phyloP scores from a whole-genome alignment of 371 early-diverging fungal genomes.

The Mortierella sp. region DNA sequence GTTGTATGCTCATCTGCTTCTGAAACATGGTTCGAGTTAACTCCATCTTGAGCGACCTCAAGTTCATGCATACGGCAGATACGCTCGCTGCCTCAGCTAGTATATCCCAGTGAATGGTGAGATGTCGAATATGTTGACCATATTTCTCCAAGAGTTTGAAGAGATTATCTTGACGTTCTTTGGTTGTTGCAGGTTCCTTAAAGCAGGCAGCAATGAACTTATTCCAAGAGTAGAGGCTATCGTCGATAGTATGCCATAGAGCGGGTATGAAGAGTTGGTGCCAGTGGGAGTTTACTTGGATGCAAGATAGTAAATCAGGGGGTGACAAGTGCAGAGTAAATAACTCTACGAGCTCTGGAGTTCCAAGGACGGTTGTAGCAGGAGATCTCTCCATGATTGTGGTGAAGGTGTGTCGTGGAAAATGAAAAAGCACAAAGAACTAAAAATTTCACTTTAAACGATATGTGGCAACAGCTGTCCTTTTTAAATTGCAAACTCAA shows the following conservation, averaged over 20 bases:
- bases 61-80: neutral
- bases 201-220: neutral
- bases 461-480: too few relatives aligned
- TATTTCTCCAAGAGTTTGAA: slow-evolving; percentile 1
- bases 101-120: neutral
- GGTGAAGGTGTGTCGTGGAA: too few relatives aligned
- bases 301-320: neutral
- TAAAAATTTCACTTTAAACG: too few relatives aligned
- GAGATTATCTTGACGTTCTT: neutral
- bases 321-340: neutral
- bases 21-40: too few relatives aligned
- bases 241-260: slow-evolving; percentile 5
- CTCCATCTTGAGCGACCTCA: neutral
- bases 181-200: neutral
- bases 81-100: neutral
- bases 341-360: neutral
- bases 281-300: neutral
- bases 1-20: too few relatives aligned
- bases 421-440: too few relatives aligned
- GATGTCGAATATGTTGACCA: slow-evolving; percentile 9
- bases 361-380: neutral
- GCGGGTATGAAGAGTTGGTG: neutral
- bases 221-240: neutral
- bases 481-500: too few relatives aligned
- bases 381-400: neutral